Conservation (phyloP, 2,329 filamentous ascomycete genomes). For the Epicoccum nigrum region DNA sequence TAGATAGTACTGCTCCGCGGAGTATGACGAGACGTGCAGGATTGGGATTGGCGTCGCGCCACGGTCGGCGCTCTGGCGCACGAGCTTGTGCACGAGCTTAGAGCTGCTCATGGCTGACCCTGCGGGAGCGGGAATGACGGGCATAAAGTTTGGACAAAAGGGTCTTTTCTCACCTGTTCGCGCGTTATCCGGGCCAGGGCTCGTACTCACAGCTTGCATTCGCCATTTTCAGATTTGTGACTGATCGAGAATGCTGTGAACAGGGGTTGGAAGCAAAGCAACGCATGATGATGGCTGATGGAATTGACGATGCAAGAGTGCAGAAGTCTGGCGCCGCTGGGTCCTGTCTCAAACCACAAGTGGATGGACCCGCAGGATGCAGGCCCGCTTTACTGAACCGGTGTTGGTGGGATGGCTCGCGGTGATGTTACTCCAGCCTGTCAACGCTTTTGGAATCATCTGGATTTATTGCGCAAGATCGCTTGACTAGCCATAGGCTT, state of each 20-base stretch:
- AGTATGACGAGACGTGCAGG: conserved; percentile 33
- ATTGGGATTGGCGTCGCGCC: conserved; percentile 31
- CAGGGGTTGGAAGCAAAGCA: conserved; percentile 14
- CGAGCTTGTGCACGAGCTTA: conserved; percentile 25
- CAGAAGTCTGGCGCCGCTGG: conserved; percentile 32
- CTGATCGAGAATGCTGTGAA: conserved; percentile 11
- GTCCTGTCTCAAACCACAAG: conserved; percentile 27
- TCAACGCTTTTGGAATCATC: conserved; percentile 32
- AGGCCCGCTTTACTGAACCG: conserved; percentile 35
- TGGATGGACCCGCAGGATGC: conserved; percentile 33
- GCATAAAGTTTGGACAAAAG: conserved; percentile 47
- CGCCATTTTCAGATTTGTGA: conserved; percentile 10
- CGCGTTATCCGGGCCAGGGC: conserved; percentile 27
- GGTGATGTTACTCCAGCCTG: conserved; percentile 21
- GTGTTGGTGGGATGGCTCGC: conserved; percentile 17
- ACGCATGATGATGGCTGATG: conserved; percentile 34
- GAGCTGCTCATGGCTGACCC: conserved; percentile 29
- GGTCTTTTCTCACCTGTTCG: conserved; percentile 32
- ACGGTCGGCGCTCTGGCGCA: conserved; percentile 36
- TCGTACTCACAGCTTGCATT: background rate
- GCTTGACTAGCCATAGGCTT: conserved; percentile 1
- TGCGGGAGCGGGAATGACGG: conserved; percentile 49
- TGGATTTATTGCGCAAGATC: conserved; percentile 10
- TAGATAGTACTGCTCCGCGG: conserved; percentile 17
- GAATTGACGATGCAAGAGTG: conserved; percentile 29